These are phyloP conservation scores for Paracamarosporium sp. DNA, from an alignment of 2,329 filamentous ascomycete genomes.

Conservation along the genomic window DNA sequence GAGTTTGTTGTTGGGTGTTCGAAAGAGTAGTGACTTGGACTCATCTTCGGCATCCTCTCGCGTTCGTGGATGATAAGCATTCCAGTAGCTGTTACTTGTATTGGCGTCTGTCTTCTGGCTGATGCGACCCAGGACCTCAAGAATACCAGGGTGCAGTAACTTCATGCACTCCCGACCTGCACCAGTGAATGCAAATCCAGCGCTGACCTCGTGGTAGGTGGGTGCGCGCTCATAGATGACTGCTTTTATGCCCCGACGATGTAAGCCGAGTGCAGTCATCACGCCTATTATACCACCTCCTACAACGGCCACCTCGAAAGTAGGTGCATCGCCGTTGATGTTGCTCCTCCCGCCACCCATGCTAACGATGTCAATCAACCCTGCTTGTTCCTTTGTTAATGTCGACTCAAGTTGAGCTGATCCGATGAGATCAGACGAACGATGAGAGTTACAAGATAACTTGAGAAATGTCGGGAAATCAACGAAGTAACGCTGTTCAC, in stretches of 20 bases:
- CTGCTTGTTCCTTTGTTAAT: too few relatives aligned
- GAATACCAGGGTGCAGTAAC: constrained; percentile 1
- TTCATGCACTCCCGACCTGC: constrained; percentile 10
- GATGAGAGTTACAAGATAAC: too few relatives aligned
- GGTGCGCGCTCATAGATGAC: constrained; percentile 9
- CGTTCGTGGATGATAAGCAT: constrained; percentile 1
- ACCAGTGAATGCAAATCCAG: constrained; percentile 8
- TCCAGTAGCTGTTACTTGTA: constrained; percentile 11
- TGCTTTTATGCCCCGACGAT: neutral
- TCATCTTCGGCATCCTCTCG: neutral
- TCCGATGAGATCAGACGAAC: too few relatives aligned
- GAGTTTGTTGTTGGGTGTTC: neutral
- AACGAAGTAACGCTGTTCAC: too few relatives aligned
- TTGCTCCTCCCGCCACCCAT: neutral
- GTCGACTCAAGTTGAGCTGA: too few relatives aligned
- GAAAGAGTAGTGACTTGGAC: constrained; percentile 6
- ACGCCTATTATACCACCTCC: neutral
- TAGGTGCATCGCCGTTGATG: neutral
- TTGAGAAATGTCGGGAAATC: too few relatives aligned
- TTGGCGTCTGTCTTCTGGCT: neutral
- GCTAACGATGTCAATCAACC: neutral
- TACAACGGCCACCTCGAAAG: neutral
- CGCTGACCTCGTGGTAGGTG: constrained; percentile 9
- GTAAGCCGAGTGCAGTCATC: neutral
- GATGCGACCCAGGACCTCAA: constrained; percentile 3